Conservation (phyloP, 2,329 filamentous ascomycete genomes). For the Monascus ruber region DNA sequence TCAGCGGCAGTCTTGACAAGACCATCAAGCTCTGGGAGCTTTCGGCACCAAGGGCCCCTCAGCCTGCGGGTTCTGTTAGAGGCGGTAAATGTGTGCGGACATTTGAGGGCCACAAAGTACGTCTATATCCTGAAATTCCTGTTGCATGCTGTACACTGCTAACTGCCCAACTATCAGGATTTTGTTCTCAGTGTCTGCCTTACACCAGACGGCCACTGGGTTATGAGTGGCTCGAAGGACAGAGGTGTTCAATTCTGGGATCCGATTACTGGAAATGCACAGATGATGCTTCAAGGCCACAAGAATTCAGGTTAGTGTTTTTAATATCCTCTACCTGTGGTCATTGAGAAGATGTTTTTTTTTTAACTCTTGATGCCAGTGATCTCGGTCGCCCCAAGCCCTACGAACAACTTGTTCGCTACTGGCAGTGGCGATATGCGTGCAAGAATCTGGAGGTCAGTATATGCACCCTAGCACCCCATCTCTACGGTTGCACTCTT, state of each 20-base stretch:
- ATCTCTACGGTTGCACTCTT: background rate
- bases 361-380: conserved; percentile 40
- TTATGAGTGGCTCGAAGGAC: conserved; percentile 94
- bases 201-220: conserved; percentile 89
- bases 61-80: conserved; percentile 58
- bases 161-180: conserved; percentile 45
- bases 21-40: conserved; percentile 99
- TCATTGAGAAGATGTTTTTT: conserved; percentile 1
- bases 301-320: conserved; percentile 70
- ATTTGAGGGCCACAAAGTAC: conserved; percentile 89
- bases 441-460: conserved; percentile 86
- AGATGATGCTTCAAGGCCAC: conserved; percentile 97
- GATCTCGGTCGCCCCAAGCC: conserved; percentile 92
- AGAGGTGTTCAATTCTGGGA: conserved; percentile 98
- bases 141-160: too few species aligned
- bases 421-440: conserved; percentile 97
- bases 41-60: conserved; percentile 55
- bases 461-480: conserved; percentile 1
- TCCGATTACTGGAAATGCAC: conserved; percentile 79
- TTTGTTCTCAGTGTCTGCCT: conserved; percentile 94
- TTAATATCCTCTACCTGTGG: background rate
- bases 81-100: conserved; percentile 91
- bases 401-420: conserved; percentile 76
- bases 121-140: conserved; percentile 12
- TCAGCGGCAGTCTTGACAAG: conserved; percentile 90